A percentile compares a stretch with the other conserved stretches of the same genome.
Evolutionary conservation across 352 stramenopile species (phyloP).

Genomic region (Globisporangium nagaii): DNA sequence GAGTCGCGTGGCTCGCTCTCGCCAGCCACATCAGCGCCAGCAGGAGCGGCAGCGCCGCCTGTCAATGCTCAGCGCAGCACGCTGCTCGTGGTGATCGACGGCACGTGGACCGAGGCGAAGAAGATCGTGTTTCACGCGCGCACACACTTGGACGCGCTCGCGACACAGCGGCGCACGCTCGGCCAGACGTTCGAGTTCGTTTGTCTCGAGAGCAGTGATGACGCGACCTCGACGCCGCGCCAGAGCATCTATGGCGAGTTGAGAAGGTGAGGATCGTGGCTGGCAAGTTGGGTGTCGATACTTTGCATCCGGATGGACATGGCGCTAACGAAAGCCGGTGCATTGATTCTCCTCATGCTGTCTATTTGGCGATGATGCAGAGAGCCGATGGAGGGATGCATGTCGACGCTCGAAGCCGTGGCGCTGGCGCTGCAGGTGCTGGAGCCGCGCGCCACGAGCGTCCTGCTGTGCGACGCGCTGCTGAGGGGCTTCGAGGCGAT

Average conservation of each 20-base stretch:
- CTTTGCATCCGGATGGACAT: not conserved
- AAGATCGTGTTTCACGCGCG: conserved; percentile 57
- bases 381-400: conserved; percentile 66
- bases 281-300: not conserved
- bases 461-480: conserved; percentile 21
- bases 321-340: no score
- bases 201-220: conserved; percentile 23
- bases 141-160: conserved; percentile 30
- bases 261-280: conserved; percentile 19
- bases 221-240: not conserved
- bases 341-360: not conserved
- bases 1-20: not conserved
- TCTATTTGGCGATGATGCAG: conserved; percentile 15
- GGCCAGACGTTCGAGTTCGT: conserved; percentile 40
- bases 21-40: not conserved
- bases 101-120: conserved; percentile 81
- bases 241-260: conserved; percentile 65
- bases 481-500: conserved; percentile 45
- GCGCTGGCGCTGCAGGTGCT: conserved; percentile 38
- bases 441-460: conserved; percentile 20
- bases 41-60: not conserved
- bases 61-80: not conserved
- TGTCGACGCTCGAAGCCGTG: conserved; percentile 74
- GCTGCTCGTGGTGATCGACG: conserved; percentile 66
- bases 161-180: conserved; percentile 13